These are phyloP conservation scores for Phragmites australis DNA, from an alignment of 176 grass and related monocot genomes.

Conservation along the genomic window DNA sequence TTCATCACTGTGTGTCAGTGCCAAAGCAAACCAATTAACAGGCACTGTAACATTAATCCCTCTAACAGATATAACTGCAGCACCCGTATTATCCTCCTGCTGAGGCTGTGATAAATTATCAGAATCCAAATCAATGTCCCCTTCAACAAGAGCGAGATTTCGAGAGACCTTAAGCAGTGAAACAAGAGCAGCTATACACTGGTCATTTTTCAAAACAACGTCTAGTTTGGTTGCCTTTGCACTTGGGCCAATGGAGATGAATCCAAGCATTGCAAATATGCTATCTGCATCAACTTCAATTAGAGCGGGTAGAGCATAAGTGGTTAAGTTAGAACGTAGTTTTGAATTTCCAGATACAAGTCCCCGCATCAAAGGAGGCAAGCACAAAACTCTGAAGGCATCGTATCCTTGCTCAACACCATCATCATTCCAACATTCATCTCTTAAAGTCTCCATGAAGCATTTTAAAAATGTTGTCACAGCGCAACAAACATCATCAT, in stretches of 20 bases:
- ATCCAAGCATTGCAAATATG: slow-evolving; percentile 97
- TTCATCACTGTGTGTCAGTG: slow-evolving; percentile 89
- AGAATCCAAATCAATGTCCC: slow-evolving; percentile 79
- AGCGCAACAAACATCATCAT: slow-evolving; percentile 96
- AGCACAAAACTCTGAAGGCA: slow-evolving; percentile 70
- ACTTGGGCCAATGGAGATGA: slow-evolving; percentile 75
- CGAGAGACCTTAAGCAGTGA: slow-evolving; percentile 90
- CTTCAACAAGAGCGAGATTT: slow-evolving; percentile 82
- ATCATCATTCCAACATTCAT: slow-evolving; percentile 83
- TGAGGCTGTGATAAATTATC: slow-evolving; percentile 30
- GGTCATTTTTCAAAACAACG: slow-evolving; percentile 67
- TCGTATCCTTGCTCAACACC: slow-evolving; percentile 84
- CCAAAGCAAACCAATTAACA: slow-evolving; percentile 83
- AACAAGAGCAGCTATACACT: slow-evolving; percentile 85
- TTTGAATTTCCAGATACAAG: slow-evolving; percentile 84
- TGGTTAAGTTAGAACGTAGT: slow-evolving; percentile 90
- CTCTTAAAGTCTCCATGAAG: slow-evolving; percentile 79
- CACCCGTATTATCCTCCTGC: slow-evolving; percentile 31
- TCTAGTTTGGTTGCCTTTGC: slow-evolving; percentile 44
- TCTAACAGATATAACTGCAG: slow-evolving; percentile 74
- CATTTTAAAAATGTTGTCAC: slow-evolving; percentile 86
- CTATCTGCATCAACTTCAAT: slow-evolving; percentile 80
- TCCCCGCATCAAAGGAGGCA: slow-evolving; percentile 77
- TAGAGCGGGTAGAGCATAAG: slow-evolving; percentile 71
- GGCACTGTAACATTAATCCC: slow-evolving; percentile 79